Percentiles rank a stretch among this genome's conserved stretches.
phyloP scores from a whole-genome alignment of 2,329 filamentous ascomycete species.

The Beauveria sp. region DNA sequence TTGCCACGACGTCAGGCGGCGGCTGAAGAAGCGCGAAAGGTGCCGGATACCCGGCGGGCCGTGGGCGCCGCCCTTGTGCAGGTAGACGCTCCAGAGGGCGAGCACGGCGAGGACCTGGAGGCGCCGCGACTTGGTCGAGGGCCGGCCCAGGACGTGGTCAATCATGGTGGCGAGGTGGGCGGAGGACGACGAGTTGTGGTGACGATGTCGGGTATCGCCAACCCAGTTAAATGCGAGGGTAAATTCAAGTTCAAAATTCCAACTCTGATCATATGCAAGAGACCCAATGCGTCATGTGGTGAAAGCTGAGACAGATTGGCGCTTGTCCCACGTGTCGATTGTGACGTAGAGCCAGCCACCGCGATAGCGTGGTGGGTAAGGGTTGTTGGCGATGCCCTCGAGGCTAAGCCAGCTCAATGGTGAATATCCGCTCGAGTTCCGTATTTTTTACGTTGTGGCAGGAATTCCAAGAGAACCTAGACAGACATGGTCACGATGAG shows the following conservation, averaged over 20 bases:
- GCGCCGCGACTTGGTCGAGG: conserved; percentile 84
- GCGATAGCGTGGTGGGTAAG: conserved; percentile 1
- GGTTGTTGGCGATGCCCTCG: background rate
- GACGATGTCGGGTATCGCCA: background rate
- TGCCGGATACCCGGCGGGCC: conserved; percentile 70
- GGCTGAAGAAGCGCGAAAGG: conserved; percentile 64
- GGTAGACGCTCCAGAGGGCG: conserved; percentile 82
- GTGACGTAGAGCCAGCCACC: background rate
- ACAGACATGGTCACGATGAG: no score
- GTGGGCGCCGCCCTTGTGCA: conserved; percentile 73
- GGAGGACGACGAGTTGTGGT: background rate
- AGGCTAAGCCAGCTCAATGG: background rate
- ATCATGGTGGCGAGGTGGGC: conserved; percentile 36
- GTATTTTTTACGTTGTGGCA: no score
- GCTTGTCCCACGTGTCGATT: conserved; percentile 1
- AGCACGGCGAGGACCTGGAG: conserved; percentile 88
- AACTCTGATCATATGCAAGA: background rate
- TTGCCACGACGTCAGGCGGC: conserved; percentile 78
- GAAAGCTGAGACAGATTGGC: background rate
- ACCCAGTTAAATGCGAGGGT: background rate
- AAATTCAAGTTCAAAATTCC: background rate
- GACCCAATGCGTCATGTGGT: background rate
- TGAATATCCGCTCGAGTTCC: background rate
- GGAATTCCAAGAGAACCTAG: no score
- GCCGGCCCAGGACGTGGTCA: conserved; percentile 89